Conservation (phyloP, 441 rosid species). For the Gossypium davidsonii region DNA sequence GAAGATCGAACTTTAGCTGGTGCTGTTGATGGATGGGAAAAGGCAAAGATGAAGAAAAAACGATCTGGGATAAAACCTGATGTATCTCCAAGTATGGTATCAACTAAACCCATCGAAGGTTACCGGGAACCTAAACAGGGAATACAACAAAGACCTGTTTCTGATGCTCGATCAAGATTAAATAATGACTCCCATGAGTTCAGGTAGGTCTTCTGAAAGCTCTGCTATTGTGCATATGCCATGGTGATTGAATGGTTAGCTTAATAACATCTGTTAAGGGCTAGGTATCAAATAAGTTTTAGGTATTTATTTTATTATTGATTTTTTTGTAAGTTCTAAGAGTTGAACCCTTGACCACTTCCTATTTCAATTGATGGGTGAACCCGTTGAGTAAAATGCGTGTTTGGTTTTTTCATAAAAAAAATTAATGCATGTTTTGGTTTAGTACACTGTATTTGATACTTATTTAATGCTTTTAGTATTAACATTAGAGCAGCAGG, state of each 20-base stretch:
- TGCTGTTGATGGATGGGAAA: conserved; percentile 95
- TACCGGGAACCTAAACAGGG: conserved; percentile 78
- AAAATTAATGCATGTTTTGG: not conserved
- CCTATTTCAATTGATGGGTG: not conserved
- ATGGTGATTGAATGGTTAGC: conserved; percentile 14
- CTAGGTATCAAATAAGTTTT: not conserved
- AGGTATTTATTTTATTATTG: not conserved
- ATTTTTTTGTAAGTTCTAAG: not conserved
- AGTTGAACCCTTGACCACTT: not conserved
- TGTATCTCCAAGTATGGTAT: conserved; percentile 45
- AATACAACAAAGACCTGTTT: conserved; percentile 52
- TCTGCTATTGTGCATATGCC: conserved; percentile 9
- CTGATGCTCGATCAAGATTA: conserved; percentile 63
- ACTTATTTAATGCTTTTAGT: not conserved
- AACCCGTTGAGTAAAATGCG: not conserved
- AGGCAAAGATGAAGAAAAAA: conserved; percentile 91
- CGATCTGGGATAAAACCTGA: conserved; percentile 92
- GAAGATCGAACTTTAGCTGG: conserved; percentile 72
- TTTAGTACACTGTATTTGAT: not conserved
- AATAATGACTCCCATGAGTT: conserved; percentile 64
- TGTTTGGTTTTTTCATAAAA: not conserved
- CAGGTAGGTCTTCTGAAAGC: conserved; percentile 45
- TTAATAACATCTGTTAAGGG: not conserved
- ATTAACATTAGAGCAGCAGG: not conserved
- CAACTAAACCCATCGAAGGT: conserved; percentile 60